Base-by-base conservation (phyloP, 441 rosid genomes). In the Oxalis stricta region DNA sequence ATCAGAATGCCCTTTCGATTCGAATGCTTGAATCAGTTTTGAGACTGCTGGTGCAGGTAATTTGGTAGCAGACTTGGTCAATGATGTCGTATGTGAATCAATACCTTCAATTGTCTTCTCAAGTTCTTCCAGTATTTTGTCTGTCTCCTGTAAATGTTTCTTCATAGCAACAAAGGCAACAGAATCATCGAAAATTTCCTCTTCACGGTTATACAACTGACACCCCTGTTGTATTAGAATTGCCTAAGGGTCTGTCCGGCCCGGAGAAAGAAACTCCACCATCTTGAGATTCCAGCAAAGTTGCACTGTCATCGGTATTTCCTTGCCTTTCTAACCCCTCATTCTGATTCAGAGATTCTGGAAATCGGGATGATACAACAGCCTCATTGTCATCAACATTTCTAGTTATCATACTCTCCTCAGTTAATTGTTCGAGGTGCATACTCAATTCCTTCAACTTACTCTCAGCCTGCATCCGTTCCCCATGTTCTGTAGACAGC, bases 21-120 rank as follows among this genome's bases (percentile, higher is more conserved):
- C 99, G 30, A 88, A 88, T 44, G 95, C 82, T 53, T 76, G 81
- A 70, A 92, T 87, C 64, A 92, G 55, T 69, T 77, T 80, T 10
- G 95, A 87, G 41, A 84, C 78, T 28, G 51, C 80, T 46, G 84
- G 81, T 29, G 68, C 51, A 33, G 67, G 52, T 34, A 22, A 20
- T 68, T 76, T 73, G 61, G 70, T 49, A 48, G 58, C 68, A 18
- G 75, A 62, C 60, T 52, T 65, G 56, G 51, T 62, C 35, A 55
- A 44, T 20, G 50, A 55, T 13, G 44, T 59, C 17, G 68, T 55
- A 46, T 63, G 65, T 18, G 69, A 58, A 40, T 64, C 64, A 56
- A 73, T 72, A 50, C 50, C 68, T 63, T 73, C 79, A 59, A 82
- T 56, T 61, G 59, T 74, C 71, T 48, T 64, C 38, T 77, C 93